A percentile compares a stretch with the other conserved stretches of the same genome.
Evolutionary conservation across 306 rosid genomes (phyloP).

Genomic region (Dicorynia guianensis): DNA sequence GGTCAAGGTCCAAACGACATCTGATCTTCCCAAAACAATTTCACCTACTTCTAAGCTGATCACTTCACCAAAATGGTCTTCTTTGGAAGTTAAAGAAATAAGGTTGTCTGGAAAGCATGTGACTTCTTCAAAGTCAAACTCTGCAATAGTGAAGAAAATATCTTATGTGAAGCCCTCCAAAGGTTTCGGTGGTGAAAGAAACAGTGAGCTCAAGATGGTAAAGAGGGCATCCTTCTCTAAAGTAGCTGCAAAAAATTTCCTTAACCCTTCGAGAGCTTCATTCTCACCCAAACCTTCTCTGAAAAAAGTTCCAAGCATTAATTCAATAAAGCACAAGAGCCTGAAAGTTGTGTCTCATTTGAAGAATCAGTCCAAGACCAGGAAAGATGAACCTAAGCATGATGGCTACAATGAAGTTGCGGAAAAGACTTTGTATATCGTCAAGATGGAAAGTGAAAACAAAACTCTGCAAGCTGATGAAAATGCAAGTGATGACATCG

Average conservation of each 20-base stretch:
- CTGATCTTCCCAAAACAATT: conserved; percentile 35
- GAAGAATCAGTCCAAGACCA: conserved; percentile 43
- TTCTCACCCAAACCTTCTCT: conserved; percentile 56
- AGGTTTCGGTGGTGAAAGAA: conserved; percentile 43
- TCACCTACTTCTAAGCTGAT: conserved; percentile 47
- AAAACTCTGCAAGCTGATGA: conserved; percentile 54
- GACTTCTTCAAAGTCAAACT: conserved; percentile 47
- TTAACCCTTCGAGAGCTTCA: conserved; percentile 40
- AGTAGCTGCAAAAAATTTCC: conserved; percentile 55
- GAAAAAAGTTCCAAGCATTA: conserved; percentile 50
- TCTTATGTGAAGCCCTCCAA: conserved; percentile 46
- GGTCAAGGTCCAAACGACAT: conserved; percentile 46
- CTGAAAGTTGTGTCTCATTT: conserved; percentile 47
- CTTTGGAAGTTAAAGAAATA: conserved; percentile 42
- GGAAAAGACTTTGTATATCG: conserved; percentile 81
- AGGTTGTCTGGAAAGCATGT: conserved; percentile 48
- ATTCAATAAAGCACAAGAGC: conserved; percentile 50
- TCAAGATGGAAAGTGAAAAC: conserved; percentile 64
- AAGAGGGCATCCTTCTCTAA: conserved; percentile 46
- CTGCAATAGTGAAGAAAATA: conserved; percentile 41
- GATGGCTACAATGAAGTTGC: conserved; percentile 45
- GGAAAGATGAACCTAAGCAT: conserved; percentile 48
- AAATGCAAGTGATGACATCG: conserved; percentile 42
- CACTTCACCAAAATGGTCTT: conserved; percentile 43
- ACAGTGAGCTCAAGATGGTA: conserved; percentile 47